Conservation (phyloP, 352 stramenopile genomes). For the Globisporangium megalacanthum region DNA sequence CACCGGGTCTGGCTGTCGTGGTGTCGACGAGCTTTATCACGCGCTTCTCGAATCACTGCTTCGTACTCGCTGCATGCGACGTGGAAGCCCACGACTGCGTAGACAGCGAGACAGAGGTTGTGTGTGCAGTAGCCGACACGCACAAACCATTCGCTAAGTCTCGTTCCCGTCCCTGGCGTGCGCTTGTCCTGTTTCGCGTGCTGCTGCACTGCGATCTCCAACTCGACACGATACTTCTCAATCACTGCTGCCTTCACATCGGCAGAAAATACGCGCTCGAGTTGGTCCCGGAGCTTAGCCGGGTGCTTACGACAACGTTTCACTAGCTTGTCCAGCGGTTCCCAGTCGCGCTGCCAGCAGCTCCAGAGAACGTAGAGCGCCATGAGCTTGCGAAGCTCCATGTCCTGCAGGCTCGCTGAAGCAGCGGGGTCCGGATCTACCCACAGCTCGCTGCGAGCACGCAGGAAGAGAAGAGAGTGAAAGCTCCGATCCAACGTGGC, state of each 20-base stretch:
- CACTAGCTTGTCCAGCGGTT: constrained; percentile 28
- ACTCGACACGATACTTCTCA: constrained; percentile 38
- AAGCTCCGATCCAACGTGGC: constrained; percentile 15
- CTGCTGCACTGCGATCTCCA: constrained; percentile 28
- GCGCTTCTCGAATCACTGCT: constrained; percentile 9
- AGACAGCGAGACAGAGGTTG: constrained; percentile 58
- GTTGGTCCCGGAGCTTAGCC: constrained; percentile 9
- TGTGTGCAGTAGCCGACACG: constrained; percentile 44
- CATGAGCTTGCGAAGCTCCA: constrained; percentile 9
- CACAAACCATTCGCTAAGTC: neutral
- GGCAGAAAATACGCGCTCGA: constrained; percentile 18
- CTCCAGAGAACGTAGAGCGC: constrained; percentile 32
- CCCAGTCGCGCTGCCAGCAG: constrained; percentile 22
- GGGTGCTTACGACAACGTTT: constrained; percentile 30
- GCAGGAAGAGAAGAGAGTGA: constrained; percentile 56
- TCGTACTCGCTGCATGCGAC: constrained; percentile 44
- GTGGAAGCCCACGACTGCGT: constrained; percentile 42
- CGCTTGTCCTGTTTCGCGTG: constrained; percentile 9
- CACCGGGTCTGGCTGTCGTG: constrained; percentile 19
- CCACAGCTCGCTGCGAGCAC: constrained; percentile 33
- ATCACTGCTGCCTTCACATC: constrained; percentile 19
- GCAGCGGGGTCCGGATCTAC: neutral
- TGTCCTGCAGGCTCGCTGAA: neutral
- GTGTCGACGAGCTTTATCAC: neutral
- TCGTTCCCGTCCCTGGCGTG: neutral